Evolutionary conservation across 2,329 filamentous ascomycete species (phyloP).

Genomic region (Trichoderma gracile): DNA sequence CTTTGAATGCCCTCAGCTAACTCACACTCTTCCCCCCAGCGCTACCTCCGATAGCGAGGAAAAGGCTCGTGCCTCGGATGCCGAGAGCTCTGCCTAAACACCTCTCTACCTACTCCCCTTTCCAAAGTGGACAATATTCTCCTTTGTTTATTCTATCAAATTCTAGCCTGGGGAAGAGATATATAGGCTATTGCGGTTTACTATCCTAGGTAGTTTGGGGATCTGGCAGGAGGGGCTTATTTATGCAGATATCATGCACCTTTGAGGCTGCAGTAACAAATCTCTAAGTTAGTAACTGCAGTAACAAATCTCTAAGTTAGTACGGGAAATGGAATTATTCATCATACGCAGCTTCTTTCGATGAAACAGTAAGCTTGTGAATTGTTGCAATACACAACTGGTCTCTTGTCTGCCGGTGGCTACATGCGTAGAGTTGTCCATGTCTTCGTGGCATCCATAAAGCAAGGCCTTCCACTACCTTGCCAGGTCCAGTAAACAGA

Average conservation of each 20-base stretch:
- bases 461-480: neutral
- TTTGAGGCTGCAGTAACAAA: neutral
- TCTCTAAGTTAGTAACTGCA: neutral
- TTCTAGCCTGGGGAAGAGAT: neutral
- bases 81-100: neutral
- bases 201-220: neutral
- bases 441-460: rapidly evolving
- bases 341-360: neutral
- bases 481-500: too few species aligned
- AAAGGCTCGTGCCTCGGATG: neutral
- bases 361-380: neutral
- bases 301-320: neutral
- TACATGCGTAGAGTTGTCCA: neutral
- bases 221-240: neutral
- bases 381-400: too few species aligned
- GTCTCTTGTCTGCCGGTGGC: too few species aligned
- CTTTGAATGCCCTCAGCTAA: neutral
- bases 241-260: neutral
- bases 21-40: neutral
- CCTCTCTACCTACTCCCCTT: too few species aligned
- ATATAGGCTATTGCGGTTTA: neutral
- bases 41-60: neutral
- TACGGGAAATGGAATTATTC: neutral
- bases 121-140: neutral
- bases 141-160: neutral